phyloP scores from a whole-genome alignment of 129 eudicot species.

The Ambrosia trifida region DNA sequence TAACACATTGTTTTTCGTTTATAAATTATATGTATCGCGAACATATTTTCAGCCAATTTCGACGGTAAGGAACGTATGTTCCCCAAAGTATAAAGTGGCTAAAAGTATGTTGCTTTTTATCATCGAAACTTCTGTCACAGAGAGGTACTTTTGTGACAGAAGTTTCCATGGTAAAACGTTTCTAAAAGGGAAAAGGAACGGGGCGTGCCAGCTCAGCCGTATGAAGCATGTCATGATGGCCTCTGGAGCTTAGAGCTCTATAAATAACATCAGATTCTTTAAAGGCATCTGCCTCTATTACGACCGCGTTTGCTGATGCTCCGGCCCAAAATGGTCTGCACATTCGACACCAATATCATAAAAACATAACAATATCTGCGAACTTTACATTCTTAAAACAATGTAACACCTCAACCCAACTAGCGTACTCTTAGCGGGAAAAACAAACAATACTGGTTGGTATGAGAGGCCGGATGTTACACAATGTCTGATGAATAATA shows the following conservation, averaged over 20 bases:
- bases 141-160: neutral
- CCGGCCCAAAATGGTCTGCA: constrained; percentile 94
- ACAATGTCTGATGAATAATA: neutral
- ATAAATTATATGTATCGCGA: neutral
- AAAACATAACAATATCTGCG: neutral
- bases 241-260: constrained; percentile 79
- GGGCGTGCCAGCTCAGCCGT: constrained; percentile 83
- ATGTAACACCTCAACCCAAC: neutral
- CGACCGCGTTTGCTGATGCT: constrained; percentile 88
- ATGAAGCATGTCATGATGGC: constrained; percentile 97
- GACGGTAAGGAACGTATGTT: neutral
- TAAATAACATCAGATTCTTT: constrained; percentile 93
- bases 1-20: neutral
- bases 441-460: neutral
- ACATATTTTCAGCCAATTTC: neutral
- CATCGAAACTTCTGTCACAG: neutral
- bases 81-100: neutral
- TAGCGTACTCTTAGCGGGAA: neutral
- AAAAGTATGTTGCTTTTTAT: neutral
- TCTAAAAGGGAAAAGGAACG: neutral
- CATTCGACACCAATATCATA: constrained; percentile 20
- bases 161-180: neutral
- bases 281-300: constrained; percentile 97
- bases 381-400: neutral
- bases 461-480: neutral